Base-by-base conservation (phyloP, 495 filamentous ascomycete species). In the Penicillium coprophilum region DNA sequence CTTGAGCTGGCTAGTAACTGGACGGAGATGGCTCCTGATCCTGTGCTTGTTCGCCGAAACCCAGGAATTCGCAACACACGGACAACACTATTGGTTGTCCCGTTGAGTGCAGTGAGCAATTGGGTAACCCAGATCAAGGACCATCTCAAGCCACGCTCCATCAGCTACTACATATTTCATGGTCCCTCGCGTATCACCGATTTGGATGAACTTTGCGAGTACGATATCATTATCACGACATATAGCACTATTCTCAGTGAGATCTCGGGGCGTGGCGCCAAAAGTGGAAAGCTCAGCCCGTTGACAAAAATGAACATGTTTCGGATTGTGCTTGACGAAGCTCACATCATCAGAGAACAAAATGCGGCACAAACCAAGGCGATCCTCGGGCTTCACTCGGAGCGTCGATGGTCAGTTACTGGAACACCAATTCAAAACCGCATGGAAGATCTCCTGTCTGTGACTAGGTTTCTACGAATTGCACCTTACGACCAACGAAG, bases 251-350 rank as follows among this genome's bases (percentile, higher is more conserved):
- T 96, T n/a, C 82, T 90, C 6, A 89, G 86, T 46, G 94, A 97
- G 62, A 81, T 88, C 21, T 79, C 75, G 32, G 73, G 81, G 10
- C 79, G 85, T 19, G 77, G 78, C 36, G 83, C 84, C 49, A 87
- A 82, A 60, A 69, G 75, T 15, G 82, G 82, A 0, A 61, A 67
- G 10, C n/a, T 20, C 11, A 90, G 83, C 54, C 89, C 92, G 0
- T 71, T 97, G 36, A 82, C 84, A 32, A 75, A 70, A 57, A 86
- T 92, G 58, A 87, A 88, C 57, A 96, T 93, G 88, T 97, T 97
- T 67, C 87, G 94, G 8, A 91, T 98, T 52, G 93, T 96, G 0
- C 81, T 98, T 24, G 94, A 98, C 64, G 94, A 98, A 71, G 94
- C 92, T 13, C 94, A 98, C 73, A 87, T 86, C 64, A 97, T 98